These are phyloP conservation scores for Malus orientalis DNA, from an alignment of 306 rosid genomes.

Conservation along the genomic window DNA sequence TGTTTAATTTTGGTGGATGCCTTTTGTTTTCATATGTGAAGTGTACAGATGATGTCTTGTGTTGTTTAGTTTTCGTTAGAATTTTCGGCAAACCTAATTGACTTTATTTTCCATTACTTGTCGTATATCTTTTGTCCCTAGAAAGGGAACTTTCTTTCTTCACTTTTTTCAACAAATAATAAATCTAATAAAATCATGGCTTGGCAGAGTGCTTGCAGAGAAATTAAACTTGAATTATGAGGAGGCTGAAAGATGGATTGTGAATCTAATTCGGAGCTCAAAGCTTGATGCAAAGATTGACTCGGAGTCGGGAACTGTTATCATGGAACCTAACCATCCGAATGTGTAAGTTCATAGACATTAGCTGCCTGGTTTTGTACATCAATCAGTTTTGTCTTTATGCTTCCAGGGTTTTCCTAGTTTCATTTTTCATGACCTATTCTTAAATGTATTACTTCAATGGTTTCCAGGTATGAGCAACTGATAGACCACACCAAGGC, in stretches of 20 bases:
- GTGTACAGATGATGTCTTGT: background rate
- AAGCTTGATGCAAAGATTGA: conserved; percentile 90
- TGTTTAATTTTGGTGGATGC: background rate
- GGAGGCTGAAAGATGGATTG: conserved; percentile 96
- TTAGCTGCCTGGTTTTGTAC: background rate
- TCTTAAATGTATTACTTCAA: background rate
- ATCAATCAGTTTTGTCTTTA: background rate
- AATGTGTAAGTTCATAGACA: conserved; percentile 60
- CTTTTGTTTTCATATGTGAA: background rate
- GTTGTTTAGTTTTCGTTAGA: background rate
- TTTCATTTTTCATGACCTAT: background rate
- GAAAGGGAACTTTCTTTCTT: background rate
- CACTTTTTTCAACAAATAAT: background rate
- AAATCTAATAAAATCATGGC: background rate
- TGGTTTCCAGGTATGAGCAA: conserved; percentile 67
- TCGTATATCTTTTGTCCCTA: background rate
- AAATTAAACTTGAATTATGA: conserved; percentile 82
- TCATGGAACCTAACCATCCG: conserved; percentile 79
- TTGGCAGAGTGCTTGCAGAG: conserved; percentile 80
- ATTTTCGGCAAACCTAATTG: background rate
- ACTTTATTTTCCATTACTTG: background rate
- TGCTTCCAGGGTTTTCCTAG: background rate
- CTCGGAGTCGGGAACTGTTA: conserved; percentile 56
- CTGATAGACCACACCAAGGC: conserved; percentile 83
- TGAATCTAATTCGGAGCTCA: conserved; percentile 68